Evolutionary conservation across 2,329 filamentous ascomycete species (phyloP).

Genomic region (Fusarium sp.): DNA sequence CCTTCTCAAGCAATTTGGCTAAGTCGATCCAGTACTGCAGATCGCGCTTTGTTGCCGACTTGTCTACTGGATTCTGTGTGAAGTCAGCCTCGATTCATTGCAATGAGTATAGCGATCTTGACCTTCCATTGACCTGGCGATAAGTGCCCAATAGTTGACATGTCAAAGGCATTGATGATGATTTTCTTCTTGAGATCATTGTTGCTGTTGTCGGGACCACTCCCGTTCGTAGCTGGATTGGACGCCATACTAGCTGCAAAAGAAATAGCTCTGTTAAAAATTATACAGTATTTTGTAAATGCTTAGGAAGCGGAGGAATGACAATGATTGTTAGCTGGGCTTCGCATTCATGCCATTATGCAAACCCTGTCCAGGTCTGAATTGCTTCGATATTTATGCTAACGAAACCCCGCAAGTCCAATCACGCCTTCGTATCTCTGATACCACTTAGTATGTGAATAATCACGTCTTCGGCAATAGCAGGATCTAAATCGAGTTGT

Average conservation of each 20-base stretch:
- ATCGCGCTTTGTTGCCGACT: slow-evolving; percentile 69
- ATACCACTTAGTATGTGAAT: background rate
- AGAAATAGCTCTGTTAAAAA: too few relatives aligned
- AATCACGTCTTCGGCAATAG: background rate
- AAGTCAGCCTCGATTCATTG: background rate
- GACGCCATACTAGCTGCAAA: background rate
- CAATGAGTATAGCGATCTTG: background rate
- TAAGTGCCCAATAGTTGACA: slow-evolving; percentile 73
- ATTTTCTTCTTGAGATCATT: slow-evolving; percentile 52
- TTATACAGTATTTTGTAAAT: background rate
- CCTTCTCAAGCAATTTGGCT: slow-evolving; percentile 70
- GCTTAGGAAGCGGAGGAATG: background rate
- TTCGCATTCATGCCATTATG: background rate
- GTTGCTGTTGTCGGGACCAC: background rate
- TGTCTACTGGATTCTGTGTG: slow-evolving; percentile 68
- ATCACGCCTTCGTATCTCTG: background rate
- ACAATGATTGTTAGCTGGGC: background rate
- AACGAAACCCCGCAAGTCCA: background rate
- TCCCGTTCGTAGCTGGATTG: background rate
- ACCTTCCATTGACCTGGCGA: slow-evolving; percentile 77
- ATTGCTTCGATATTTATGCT: background rate
- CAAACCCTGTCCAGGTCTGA: background rate
- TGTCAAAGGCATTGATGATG: slow-evolving; percentile 73
- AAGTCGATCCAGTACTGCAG: slow-evolving; percentile 74
- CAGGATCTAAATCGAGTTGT: background rate